Evolutionary conservation across 441 rosid species (phyloP).

Genomic region (Mallotus japonicus): DNA sequence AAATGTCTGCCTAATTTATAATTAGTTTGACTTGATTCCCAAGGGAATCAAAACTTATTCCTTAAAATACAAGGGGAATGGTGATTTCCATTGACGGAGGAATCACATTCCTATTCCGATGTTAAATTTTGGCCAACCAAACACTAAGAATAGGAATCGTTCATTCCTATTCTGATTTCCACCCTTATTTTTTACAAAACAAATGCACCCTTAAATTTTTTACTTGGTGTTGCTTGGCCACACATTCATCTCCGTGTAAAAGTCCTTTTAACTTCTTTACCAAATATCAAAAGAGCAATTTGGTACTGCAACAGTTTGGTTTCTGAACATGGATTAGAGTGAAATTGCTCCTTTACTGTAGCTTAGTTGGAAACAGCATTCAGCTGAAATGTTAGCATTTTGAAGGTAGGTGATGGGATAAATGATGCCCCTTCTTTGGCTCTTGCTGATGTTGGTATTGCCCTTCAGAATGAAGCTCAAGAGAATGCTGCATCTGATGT

Average conservation of each 20-base stretch:
- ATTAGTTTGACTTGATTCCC: too few relatives aligned
- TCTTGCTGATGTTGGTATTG: constrained; percentile 88
- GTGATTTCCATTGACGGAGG: too few relatives aligned
- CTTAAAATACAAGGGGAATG: too few relatives aligned
- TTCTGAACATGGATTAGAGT: constrained; percentile 1
- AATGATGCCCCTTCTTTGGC: constrained; percentile 98
- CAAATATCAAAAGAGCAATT: not conserved
- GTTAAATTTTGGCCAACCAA: too few relatives aligned
- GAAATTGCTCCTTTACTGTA: constrained; percentile 6
- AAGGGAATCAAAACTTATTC: too few relatives aligned
- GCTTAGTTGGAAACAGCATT: constrained; percentile 17
- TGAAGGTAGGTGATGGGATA: constrained; percentile 93
- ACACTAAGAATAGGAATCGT: too few relatives aligned
- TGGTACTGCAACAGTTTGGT: not conserved
- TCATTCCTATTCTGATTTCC: too few relatives aligned
- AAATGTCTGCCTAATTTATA: too few relatives aligned
- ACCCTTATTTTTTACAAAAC: not conserved
- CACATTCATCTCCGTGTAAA: not conserved
- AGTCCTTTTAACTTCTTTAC: not conserved
- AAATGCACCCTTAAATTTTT: not conserved
- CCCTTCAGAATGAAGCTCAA: constrained; percentile 79
- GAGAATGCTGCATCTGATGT: constrained; percentile 90
- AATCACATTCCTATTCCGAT: too few relatives aligned
- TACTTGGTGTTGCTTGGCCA: not conserved
- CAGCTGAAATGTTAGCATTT: constrained; percentile 14